Percentiles rank a stretch among this genome's conserved stretches.
phyloP scores from a whole-genome alignment of 768 basidiomycete genomes.

The Stropharia rugosoannulata region DNA sequence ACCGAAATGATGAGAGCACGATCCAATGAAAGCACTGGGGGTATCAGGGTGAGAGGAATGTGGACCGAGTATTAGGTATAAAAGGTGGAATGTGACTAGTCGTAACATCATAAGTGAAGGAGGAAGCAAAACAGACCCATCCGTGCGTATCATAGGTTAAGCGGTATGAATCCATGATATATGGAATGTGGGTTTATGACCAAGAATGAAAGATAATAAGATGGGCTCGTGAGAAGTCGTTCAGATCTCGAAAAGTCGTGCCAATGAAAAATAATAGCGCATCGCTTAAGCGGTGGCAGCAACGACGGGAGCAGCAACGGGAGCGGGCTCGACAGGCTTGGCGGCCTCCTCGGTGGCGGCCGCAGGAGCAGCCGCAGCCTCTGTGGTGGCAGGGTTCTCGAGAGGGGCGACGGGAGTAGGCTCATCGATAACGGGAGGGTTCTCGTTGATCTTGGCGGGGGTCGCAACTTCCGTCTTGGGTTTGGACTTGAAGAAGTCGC shows the following conservation, averaged over 20 bases:
- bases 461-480: slow-evolving; percentile 60
- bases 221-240: slow-evolving; percentile 44
- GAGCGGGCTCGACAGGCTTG: slow-evolving; percentile 43
- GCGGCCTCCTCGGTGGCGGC: slow-evolving; percentile 38
- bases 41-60: slow-evolving; percentile 52
- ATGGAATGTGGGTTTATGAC: slow-evolving; percentile 36
- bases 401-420: slow-evolving; percentile 80
- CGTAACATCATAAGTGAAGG: slow-evolving; percentile 62
- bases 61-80: slow-evolving; percentile 71
- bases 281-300: slow-evolving; percentile 74
- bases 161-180: slow-evolving; percentile 32
- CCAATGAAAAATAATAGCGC: slow-evolving; percentile 25
- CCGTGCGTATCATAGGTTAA: slow-evolving; percentile 51
- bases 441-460: slow-evolving; percentile 84
- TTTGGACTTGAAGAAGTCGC: slow-evolving; percentile 80
- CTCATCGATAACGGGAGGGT: slow-evolving; percentile 87
- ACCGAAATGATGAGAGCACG: slow-evolving; percentile 53
- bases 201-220: slow-evolving; percentile 33
- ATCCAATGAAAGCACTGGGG: slow-evolving; percentile 58
- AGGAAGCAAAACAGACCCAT: slow-evolving; percentile 50
- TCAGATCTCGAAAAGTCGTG: slow-evolving; percentile 25
- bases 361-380: slow-evolving; percentile 38
- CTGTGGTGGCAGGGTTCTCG: slow-evolving; percentile 70
- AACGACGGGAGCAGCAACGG: slow-evolving; percentile 64
- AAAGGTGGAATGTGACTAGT: slow-evolving; percentile 60